Evolutionary conservation across 1,139 yeast species (phyloP).

Genomic region (Sugiyamaella neomexicana): DNA sequence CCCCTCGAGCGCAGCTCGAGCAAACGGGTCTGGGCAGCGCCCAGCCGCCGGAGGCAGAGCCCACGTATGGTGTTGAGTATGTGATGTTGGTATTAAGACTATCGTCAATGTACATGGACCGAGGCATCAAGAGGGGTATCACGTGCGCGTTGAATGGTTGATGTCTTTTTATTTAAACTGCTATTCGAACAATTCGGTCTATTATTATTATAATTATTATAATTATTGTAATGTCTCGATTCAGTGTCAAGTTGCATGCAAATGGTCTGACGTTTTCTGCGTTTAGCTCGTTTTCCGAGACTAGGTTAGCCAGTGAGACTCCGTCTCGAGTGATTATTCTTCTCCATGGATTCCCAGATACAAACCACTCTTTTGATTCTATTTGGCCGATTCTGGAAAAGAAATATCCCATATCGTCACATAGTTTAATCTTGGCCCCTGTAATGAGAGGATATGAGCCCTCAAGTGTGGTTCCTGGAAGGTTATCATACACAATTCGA

Average conservation of each 20-base stretch:
- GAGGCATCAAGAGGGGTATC: neutral
- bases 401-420: slow-evolving; percentile 21
- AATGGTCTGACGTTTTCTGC: slow-evolving; percentile 16
- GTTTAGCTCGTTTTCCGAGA: slow-evolving; percentile 9
- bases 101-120: neutral
- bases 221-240: neutral
- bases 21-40: no score
- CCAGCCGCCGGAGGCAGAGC: no score
- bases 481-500: slow-evolving; percentile 18
- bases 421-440: slow-evolving; percentile 30
- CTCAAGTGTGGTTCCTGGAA: slow-evolving; percentile 23
- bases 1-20: no score
- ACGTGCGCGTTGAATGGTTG: neutral
- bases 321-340: slow-evolving; percentile 25
- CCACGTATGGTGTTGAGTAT: no score
- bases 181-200: no score
- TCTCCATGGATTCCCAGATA: slow-evolving; percentile 36
- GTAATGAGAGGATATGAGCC: slow-evolving; percentile 34
- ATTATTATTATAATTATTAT: no score
- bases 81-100: no score
- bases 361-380: slow-evolving; percentile 27
- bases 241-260: slow-evolving; percentile 12
- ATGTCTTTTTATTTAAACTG: no score
- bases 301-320: slow-evolving; percentile 1
- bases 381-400: slow-evolving; percentile 24